A percentile compares a stretch with the other conserved stretches of the same genome.
Conservation (phyloP, 805 yeast genomes). For the Brettanomyces sp. region DNA sequence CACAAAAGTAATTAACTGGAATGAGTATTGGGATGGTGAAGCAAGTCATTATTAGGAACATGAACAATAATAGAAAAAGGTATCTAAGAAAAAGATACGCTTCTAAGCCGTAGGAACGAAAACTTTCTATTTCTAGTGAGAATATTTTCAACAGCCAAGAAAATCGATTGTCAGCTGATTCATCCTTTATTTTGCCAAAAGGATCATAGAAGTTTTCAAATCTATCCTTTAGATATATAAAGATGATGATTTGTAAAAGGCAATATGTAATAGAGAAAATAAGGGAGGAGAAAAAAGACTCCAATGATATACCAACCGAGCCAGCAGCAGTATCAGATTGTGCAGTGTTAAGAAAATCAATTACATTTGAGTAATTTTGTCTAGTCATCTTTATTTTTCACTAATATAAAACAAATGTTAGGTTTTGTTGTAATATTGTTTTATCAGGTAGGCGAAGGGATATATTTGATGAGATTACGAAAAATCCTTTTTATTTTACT, state of each 20-base stretch:
- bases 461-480: too few species aligned
- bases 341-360: conserved; percentile 16
- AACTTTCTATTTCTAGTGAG: conserved; percentile 29
- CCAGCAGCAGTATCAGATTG: conserved; percentile 14
- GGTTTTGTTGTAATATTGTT: too few species aligned
- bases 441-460: too few species aligned
- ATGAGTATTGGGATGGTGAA: conserved; percentile 50
- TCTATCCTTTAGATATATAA: conserved; percentile 28
- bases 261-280: conserved; percentile 46
- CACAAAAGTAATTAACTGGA: conserved; percentile 51
- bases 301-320: conserved; percentile 45
- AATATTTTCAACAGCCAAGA: conserved; percentile 2
- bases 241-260: conserved; percentile 37
- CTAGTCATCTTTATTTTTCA: not conserved
- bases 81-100: conserved; percentile 66
- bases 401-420: too few species aligned
- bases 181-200: conserved; percentile 32
- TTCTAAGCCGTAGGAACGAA: conserved; percentile 54
- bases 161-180: conserved; percentile 25
- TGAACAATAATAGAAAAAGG: conserved; percentile 37
- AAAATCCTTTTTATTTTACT: too few species aligned
- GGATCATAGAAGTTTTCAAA: conserved; percentile 46
- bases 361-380: conserved; percentile 8
- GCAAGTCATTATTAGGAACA: conserved; percentile 44
- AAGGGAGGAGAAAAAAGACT: conserved; percentile 47